A percentile compares a stretch with the other conserved stretches of the same genome.
These are phyloP conservation scores for Cucumis melo DNA, from an alignment of 306 rosid genomes.

Conservation along the genomic window DNA sequence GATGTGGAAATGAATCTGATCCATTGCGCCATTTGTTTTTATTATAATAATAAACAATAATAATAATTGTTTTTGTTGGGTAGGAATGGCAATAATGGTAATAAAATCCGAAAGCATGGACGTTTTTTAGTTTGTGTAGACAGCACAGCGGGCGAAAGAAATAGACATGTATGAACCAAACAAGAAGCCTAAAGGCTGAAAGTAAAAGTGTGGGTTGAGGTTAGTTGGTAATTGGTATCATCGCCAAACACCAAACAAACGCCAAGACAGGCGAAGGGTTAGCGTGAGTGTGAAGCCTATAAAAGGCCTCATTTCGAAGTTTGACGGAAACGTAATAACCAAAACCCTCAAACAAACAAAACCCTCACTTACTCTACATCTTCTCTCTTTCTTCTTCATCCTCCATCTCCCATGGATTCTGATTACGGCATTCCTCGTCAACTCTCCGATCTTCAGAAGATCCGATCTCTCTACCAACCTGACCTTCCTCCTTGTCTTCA, in stretches of 20 bases:
- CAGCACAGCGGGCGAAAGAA: neutral
- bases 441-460: slow-evolving; percentile 76
- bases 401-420: slow-evolving; percentile 30
- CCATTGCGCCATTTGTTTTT: neutral
- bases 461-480: slow-evolving; percentile 67
- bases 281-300: neutral
- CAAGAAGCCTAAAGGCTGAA: neutral
- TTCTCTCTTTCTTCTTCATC: neutral
- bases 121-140: neutral
- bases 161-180: neutral
- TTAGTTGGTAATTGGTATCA: neutral
- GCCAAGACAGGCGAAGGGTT: too few relatives aligned
- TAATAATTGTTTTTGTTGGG: too few relatives aligned
- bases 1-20: neutral
- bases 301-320: neutral
- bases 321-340: neutral
- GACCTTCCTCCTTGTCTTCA: slow-evolving; percentile 77
- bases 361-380: neutral
- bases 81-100: neutral
- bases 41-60: too few relatives aligned
- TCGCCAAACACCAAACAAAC: neutral
- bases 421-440: slow-evolving; percentile 88
- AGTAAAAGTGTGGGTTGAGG: too few relatives aligned
- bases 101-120: neutral
- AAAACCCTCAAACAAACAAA: neutral